Evolutionary conservation across 2,329 filamentous ascomycete genomes (phyloP).

Genomic region (Rutstroemia sp.): DNA sequence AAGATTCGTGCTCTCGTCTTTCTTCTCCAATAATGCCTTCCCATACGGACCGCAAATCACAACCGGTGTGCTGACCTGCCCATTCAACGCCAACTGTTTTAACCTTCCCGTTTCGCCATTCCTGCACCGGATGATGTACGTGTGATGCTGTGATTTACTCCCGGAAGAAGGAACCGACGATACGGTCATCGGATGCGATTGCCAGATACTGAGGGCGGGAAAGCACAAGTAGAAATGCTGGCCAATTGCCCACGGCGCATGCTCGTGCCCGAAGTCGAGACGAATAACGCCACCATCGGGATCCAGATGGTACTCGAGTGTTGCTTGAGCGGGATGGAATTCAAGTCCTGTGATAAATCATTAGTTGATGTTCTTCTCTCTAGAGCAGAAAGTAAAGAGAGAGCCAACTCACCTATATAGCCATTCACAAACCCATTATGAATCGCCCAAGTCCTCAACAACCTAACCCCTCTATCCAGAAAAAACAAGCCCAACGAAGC

Average conservation of each 20-base stretch:
- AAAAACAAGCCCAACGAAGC: constrained; percentile 51
- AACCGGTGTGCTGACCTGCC: background rate
- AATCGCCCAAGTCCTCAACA: constrained; percentile 50
- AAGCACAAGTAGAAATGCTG: constrained; percentile 76
- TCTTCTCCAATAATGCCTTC: constrained; percentile 16
- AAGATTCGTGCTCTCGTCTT: constrained; percentile 36
- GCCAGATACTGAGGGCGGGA: constrained; percentile 63
- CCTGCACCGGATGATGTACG: constrained; percentile 51
- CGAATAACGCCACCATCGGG: constrained; percentile 54
- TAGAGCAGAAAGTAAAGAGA: constrained; percentile 4
- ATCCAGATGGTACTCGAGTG: background rate
- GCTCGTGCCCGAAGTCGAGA: constrained; percentile 59
- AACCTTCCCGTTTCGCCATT: constrained; percentile 45
- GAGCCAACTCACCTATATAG: constrained; percentile 35
- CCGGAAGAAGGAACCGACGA: constrained; percentile 59
- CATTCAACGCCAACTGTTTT: constrained; percentile 26
- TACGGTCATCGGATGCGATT: constrained; percentile 72
- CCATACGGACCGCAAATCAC: constrained; percentile 5
- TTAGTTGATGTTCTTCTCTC: no score
- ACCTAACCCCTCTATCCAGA: constrained; percentile 53
- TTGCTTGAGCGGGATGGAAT: constrained; percentile 4
- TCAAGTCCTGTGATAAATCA: background rate
- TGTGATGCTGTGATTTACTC: constrained; percentile 38
- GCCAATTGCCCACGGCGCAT: constrained; percentile 58
- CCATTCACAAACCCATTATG: constrained; percentile 48